A percentile compares a stretch with the other conserved stretches of the same genome.
Conservation (phyloP, 768 basidiomycete species). For the Rhizopogon vulgaris region DNA sequence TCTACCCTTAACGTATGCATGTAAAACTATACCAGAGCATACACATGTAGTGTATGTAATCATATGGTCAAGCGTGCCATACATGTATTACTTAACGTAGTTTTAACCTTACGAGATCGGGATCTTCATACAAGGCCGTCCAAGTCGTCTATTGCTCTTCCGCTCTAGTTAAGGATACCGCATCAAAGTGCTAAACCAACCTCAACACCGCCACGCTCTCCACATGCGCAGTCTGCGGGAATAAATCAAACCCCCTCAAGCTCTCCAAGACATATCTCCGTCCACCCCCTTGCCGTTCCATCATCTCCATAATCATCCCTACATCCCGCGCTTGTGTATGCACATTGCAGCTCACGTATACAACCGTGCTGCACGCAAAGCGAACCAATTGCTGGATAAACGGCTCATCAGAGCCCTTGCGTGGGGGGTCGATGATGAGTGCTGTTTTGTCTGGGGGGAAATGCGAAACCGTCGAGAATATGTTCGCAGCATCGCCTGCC, state of each 20-base stretch:
- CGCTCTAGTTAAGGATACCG: no score
- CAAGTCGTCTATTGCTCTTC: no score
- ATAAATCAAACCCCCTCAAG: conserved; percentile 86
- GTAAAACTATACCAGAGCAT: no score
- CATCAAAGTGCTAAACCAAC: conserved; percentile 22
- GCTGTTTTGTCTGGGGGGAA: conserved; percentile 67
- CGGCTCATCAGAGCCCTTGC: conserved; percentile 86
- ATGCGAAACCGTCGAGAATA: conserved; percentile 60
- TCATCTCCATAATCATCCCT: conserved; percentile 55
- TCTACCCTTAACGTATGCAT: no score
- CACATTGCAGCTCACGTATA: conserved; percentile 94
- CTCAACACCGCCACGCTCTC: conserved; percentile 73
- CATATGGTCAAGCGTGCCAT: no score
- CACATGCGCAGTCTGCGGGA: conserved; percentile 95
- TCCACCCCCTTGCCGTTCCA: conserved; percentile 32
- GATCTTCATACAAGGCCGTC: no score
- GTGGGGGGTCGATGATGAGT: conserved; percentile 83
- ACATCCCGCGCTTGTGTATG: conserved; percentile 90
- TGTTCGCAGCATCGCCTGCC: conserved; percentile 80
- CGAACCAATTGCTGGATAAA: conserved; percentile 72
- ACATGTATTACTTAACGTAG: no score
- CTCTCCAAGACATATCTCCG: conserved; percentile 74
- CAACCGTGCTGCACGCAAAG: conserved; percentile 63
- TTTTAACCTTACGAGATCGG: no score
- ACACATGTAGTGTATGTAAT: no score